Conservation (phyloP, 345 rosid genomes). For the Salix caprea region DNA sequence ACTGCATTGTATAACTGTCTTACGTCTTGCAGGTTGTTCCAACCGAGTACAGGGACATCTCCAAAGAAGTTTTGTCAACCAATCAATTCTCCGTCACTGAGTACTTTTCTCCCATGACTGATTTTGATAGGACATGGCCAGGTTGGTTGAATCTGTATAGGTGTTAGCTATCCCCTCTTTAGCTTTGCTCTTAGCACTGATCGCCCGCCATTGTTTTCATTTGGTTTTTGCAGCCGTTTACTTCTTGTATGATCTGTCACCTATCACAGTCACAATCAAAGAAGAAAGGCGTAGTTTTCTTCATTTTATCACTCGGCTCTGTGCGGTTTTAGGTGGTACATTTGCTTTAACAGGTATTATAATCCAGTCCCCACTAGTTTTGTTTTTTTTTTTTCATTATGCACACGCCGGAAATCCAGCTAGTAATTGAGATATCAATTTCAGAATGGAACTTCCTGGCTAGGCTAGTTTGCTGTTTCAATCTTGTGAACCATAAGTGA, state of each 20-base stretch:
- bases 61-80: conserved; percentile 77
- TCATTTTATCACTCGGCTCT: conserved; percentile 90
- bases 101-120: conserved; percentile 74
- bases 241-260: conserved; percentile 93
- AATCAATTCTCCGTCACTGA: conserved; percentile 94
- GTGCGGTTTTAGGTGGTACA: conserved; percentile 98
- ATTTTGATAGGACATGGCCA: conserved; percentile 81
- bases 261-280: conserved; percentile 90
- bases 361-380: too few species aligned
- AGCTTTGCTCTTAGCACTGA: conserved; percentile 13
- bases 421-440: background rate
- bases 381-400: too few species aligned
- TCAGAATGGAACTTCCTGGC: background rate
- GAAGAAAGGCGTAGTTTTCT: conserved; percentile 92
- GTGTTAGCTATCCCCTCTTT: background rate
- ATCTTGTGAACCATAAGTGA: too few species aligned
- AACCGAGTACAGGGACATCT: conserved; percentile 84
- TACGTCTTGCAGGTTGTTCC: conserved; percentile 81
- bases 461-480: background rate
- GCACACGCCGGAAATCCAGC: background rate
- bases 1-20: background rate
- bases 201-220: background rate
- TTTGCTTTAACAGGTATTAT: conserved; percentile 84
- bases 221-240: conserved; percentile 61
- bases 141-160: conserved; percentile 43